A percentile compares a stretch with the other conserved stretches of the same genome.
Evolutionary conservation across 495 filamentous ascomycete genomes (phyloP).

Genomic region (Xylaria longipes): DNA sequence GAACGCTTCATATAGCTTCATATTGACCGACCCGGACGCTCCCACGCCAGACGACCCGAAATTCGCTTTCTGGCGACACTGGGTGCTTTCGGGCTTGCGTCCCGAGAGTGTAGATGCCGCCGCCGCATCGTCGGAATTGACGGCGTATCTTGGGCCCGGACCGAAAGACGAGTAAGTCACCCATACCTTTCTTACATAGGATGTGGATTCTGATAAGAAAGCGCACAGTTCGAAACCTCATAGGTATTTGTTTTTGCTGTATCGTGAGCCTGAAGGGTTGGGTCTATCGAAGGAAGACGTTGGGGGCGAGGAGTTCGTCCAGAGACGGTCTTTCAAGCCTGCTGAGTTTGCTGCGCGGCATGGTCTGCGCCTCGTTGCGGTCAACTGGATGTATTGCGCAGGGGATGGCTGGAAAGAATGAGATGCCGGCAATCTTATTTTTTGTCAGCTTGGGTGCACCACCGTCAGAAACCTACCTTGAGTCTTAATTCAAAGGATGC

Average conservation of each 20-base stretch:
- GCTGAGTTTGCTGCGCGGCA: slow-evolving; percentile 34
- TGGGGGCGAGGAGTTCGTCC: slow-evolving; percentile 41
- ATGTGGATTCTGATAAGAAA: background rate
- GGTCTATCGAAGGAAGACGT: slow-evolving; percentile 30
- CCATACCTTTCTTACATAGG: background rate
- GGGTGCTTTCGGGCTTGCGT: slow-evolving; percentile 32
- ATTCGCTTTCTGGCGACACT: slow-evolving; percentile 42
- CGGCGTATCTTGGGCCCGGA: slow-evolving; percentile 38
- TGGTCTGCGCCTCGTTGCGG: slow-evolving; percentile 32
- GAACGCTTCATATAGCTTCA: slow-evolving; percentile 30
- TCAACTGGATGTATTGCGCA: slow-evolving; percentile 40
- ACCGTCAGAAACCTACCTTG: background rate
- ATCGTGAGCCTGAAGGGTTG: slow-evolving; percentile 30
- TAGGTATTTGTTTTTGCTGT: slow-evolving; percentile 39
- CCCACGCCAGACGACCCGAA: slow-evolving; percentile 41
- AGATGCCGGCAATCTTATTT: slow-evolving; percentile 1
- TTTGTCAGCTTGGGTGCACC: background rate
- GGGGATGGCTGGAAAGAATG: slow-evolving; percentile 38
- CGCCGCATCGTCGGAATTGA: slow-evolving; percentile 24
- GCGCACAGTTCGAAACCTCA: slow-evolving; percentile 38
- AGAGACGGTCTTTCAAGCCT: slow-evolving; percentile 33
- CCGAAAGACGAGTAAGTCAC: slow-evolving; percentile 38
- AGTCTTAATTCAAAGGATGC: background rate
- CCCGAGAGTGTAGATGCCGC: slow-evolving; percentile 4
- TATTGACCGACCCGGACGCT: slow-evolving; percentile 39